These are phyloP conservation scores for Bolboschoenoplectus hybrid DNA, from an alignment of 202 grass and related monocot genomes.

Conservation along the genomic window DNA sequence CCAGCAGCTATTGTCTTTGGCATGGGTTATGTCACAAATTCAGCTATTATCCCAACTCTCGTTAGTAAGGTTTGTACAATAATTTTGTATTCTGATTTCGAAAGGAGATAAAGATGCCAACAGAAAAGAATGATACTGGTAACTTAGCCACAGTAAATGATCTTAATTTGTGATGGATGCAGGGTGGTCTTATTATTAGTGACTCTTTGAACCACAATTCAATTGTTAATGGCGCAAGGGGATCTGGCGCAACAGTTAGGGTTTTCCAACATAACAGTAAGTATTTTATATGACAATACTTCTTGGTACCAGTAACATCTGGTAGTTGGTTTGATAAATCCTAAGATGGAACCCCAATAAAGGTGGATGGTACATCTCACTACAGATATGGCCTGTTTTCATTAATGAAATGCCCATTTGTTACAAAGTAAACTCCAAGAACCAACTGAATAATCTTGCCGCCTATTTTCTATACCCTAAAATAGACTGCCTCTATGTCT, in stretches of 20 bases:
- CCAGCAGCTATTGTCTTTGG: slow-evolving; percentile 86
- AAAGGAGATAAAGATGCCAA: not conserved
- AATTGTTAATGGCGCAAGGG: slow-evolving; percentile 89
- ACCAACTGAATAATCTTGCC: not conserved
- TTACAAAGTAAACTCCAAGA: not conserved
- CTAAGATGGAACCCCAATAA: not conserved
- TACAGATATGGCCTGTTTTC: not conserved
- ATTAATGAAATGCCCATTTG: not conserved
- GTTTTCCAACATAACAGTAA: slow-evolving; percentile 99
- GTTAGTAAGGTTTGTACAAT: slow-evolving; percentile 68
- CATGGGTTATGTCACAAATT: slow-evolving; percentile 98
- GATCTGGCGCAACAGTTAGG: slow-evolving; percentile 76
- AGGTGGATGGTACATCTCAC: not conserved
- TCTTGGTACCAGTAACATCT: not conserved
- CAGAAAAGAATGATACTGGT: not conserved
- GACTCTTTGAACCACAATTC: slow-evolving; percentile 97
- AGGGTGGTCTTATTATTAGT: slow-evolving; percentile 88
- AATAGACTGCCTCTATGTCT: not conserved
- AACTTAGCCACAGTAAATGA: not conserved
- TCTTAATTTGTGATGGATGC: slow-evolving; percentile 46
- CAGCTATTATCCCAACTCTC: slow-evolving; percentile 78
- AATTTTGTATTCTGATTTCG: slow-evolving; percentile 4
- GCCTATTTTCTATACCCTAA: not conserved
- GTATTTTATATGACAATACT: slow-evolving; percentile 35
- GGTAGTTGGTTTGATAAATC: not conserved